A percentile compares a stretch with the other conserved stretches of the same genome.
phyloP scores from a whole-genome alignment of 2,329 filamentous ascomycete species.

The Plectosphaerella cucumerina region DNA sequence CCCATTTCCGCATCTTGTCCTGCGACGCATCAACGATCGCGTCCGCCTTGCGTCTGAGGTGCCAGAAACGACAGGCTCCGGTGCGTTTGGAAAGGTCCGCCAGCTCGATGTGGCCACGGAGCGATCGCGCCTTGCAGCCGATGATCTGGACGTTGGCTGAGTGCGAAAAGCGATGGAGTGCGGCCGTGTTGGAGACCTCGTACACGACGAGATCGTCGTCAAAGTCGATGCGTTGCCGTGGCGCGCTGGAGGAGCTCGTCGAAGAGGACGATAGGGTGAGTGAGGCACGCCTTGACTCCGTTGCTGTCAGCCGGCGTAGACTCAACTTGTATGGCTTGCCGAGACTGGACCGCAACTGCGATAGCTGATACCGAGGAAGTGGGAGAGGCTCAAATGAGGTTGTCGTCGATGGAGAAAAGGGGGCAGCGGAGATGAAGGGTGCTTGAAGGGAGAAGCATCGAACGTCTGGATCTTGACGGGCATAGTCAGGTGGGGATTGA shows the following conservation, averaged over 20 bases:
- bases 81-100: not conserved
- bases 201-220: constrained; percentile 5
- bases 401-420: not conserved
- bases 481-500: not conserved
- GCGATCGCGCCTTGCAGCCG: constrained; percentile 3
- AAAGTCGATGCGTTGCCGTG: not conserved
- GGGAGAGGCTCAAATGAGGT: not conserved
- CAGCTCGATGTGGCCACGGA: constrained; percentile 4
- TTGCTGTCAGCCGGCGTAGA: not conserved
- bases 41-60: constrained; percentile 7
- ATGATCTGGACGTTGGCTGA: constrained; percentile 2
- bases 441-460: not conserved
- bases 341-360: not conserved
- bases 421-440: not conserved
- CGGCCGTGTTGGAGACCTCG: constrained; percentile 1
- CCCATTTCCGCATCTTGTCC: constrained; percentile 1
- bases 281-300: constrained; percentile 1
- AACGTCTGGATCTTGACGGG: constrained; percentile 4
- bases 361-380: not conserved
- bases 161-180: not conserved
- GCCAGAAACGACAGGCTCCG: constrained; percentile 11
- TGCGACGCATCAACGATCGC: constrained; percentile 3
- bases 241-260: not conserved
- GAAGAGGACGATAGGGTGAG: not conserved
- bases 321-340: constrained; percentile 6